Conservation (phyloP, 352 stramenopile species). For the Pythium oligandrum region DNA sequence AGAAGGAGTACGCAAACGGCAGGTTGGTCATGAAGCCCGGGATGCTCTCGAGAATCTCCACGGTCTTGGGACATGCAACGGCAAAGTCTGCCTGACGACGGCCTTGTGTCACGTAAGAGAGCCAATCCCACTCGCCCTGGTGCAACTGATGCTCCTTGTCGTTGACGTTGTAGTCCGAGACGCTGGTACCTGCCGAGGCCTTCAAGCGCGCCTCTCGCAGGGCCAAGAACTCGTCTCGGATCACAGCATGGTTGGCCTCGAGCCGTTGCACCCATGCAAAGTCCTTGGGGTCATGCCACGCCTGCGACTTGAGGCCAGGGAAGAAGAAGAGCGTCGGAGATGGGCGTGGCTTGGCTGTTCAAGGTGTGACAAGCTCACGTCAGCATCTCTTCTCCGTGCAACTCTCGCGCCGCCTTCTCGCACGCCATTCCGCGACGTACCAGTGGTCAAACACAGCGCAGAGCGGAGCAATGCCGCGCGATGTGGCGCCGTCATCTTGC, state of each 20-base stretch:
- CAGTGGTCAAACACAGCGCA: constrained; percentile 73
- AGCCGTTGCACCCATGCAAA: constrained; percentile 56
- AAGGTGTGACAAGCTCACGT: not conserved
- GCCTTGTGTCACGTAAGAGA: constrained; percentile 76
- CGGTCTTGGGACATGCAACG: constrained; percentile 53
- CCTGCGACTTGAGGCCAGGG: constrained; percentile 51
- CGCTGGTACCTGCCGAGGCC: not conserved
- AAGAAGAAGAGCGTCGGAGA: constrained; percentile 81
- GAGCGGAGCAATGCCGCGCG: constrained; percentile 65
- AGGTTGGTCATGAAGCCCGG: constrained; percentile 83
- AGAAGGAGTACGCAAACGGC: constrained; percentile 96
- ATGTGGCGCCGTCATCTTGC: constrained; percentile 27
- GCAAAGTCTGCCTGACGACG: constrained; percentile 62
- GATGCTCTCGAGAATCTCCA: constrained; percentile 69
- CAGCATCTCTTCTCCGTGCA: too few relatives aligned
- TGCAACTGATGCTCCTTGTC: constrained; percentile 78
- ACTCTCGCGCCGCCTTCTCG: too few relatives aligned
- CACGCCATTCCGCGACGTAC: constrained; percentile 15
- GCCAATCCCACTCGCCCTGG: constrained; percentile 93
- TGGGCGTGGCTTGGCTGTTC: constrained; percentile 59
- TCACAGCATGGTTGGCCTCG: constrained; percentile 50
- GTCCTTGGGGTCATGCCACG: constrained; percentile 54
- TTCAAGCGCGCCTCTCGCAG: constrained; percentile 31
- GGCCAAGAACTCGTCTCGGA: constrained; percentile 56
- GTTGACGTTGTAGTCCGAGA: constrained; percentile 56